Base-by-base conservation (phyloP, 2,329 filamentous ascomycete genomes). In the Aspergillus aculeatus region DNA sequence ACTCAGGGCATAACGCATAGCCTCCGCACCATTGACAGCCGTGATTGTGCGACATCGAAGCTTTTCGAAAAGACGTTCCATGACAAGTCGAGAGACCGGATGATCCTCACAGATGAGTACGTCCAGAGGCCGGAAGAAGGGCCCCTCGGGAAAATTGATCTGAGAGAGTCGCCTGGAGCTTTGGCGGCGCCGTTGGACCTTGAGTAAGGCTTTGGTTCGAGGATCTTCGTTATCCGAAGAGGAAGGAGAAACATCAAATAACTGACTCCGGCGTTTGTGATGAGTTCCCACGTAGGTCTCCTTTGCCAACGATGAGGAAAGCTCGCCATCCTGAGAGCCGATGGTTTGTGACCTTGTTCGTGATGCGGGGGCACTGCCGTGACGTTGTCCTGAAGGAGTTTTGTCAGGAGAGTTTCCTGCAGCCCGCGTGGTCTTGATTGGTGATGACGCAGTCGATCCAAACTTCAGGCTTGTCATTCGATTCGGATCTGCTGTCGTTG, bases 91-190 rank as follows among this genome's bases (percentile, higher is more conserved):
- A 5, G 95, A 96, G 4, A 99, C 94, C 0, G 95, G 95, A 73
- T 99, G 95, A 70, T 99, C 95, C 77, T 99, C 95, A 73, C 95
- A 98, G 54, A 99, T 96, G 54, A 99, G 82, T 5, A 99, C 90
- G 75, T 99, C 95, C 54, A 99, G 78, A 2, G 95, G 92, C 31
- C 95, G 86, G 77, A 97, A 99, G 38, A 88, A 85, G 2, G 95
- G 95, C 0, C 89, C 89, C 56, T 94, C 92, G 47, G 89, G 85
- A 41, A 96, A 82, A 54, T 89, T 93, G 69, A 98, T 93, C 69
- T 96, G 92, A 0, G 95, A 99, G 71, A 98, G 84, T 53, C 95
- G 87, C 21, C 95, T 84, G n/a, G 94, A 96, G 74, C 93, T 97
- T 74, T 98, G 94, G n/a, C 95, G 87, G 10, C 94, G 89, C 38